These are phyloP conservation scores for Backusella mclennaniae DNA, from an alignment of 192 early-diverging fungal genomes.

Conservation along the genomic window DNA sequence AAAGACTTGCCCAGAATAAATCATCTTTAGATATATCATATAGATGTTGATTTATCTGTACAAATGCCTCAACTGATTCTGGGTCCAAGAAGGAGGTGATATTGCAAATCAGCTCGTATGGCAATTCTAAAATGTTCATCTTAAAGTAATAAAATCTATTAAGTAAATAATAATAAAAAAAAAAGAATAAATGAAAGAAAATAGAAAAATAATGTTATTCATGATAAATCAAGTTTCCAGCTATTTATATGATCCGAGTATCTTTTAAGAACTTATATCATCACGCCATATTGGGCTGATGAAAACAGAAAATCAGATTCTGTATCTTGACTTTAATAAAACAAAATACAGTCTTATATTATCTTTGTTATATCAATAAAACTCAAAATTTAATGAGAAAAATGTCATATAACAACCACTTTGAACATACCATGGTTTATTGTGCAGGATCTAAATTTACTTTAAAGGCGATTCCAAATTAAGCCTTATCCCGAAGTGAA, in stretches of 20 bases:
- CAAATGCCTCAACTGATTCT: not conserved
- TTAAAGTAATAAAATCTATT: not conserved
- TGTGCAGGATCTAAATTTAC: not conserved
- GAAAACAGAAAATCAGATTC: not conserved
- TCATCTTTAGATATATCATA: conserved; percentile 2
- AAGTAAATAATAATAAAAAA: not conserved
- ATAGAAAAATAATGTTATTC: not conserved
- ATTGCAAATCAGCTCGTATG: not conserved
- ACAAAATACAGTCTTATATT: not conserved
- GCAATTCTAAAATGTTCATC: not conserved
- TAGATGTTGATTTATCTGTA: not conserved
- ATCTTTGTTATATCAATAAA: not conserved
- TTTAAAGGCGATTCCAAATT: not conserved
- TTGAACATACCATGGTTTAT: not conserved
- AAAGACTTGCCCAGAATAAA: not conserved
- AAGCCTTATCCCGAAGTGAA: not conserved
- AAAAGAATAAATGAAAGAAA: not conserved
- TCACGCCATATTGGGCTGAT: not conserved
- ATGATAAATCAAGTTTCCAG: not conserved
- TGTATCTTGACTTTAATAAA: not conserved
- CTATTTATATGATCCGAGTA: not conserved
- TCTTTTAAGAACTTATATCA: not conserved
- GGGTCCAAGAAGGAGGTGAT: not conserved
- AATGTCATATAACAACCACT: not conserved
- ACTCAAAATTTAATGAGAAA: not conserved